phyloP scores from a whole-genome alignment of 139 green algal species.

The Tetradesmus obliquus region DNA sequence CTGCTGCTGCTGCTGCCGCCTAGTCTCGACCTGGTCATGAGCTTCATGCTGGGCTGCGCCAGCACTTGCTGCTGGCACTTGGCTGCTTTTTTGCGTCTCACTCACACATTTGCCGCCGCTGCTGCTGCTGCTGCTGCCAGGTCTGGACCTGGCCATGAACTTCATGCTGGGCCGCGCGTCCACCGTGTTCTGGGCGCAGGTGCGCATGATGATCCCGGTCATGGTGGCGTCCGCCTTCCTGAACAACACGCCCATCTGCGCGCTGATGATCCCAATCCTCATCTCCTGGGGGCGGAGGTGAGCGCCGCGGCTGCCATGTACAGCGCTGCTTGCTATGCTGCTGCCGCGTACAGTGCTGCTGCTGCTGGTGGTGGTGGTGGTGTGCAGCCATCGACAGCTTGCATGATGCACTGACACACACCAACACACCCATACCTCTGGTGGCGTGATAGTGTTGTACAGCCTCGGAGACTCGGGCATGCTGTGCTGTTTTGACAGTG shows the following conservation, averaged over 20 bases:
- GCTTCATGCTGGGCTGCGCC: too few species aligned
- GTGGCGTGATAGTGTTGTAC: too few species aligned
- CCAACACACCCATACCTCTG: too few species aligned
- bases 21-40: too few species aligned
- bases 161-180: conserved; percentile 46
- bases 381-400: not conserved
- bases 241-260: conserved; percentile 84
- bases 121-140: conserved; percentile 23
- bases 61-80: too few species aligned
- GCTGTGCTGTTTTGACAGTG: too few species aligned
- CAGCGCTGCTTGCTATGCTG: not conserved
- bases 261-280: conserved; percentile 69
- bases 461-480: too few species aligned
- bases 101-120: not conserved
- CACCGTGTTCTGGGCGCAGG: conserved; percentile 44
- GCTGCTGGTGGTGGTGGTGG: too few species aligned
- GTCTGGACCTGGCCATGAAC: conserved; percentile 48
- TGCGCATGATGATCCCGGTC: conserved; percentile 57
- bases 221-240: conserved; percentile 76
- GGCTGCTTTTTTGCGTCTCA: not conserved
- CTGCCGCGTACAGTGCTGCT: not conserved
- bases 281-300: conserved; percentile 54
- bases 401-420: not conserved
- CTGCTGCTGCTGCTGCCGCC: not conserved
- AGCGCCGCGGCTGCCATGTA: not conserved